phyloP scores from a whole-genome alignment of 805 yeast genomes.

The Wickerhamiella kurtzmanii region DNA sequence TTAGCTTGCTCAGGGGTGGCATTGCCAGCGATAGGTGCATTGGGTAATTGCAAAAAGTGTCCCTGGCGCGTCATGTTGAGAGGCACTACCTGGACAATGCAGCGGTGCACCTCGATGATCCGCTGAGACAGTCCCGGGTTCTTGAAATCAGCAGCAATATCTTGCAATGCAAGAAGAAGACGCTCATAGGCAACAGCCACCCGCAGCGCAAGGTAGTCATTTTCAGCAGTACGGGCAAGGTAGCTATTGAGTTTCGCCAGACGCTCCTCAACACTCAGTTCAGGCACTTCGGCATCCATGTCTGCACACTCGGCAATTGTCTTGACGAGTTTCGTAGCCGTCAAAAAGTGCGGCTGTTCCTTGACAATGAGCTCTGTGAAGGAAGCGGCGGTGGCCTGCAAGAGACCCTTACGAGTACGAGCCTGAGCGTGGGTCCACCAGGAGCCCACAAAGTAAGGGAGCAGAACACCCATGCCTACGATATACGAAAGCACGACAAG shows the following conservation, averaged over 20 bases:
- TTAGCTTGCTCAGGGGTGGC: conserved; percentile 4
- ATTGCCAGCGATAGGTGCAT: conserved; percentile 28
- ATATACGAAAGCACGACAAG: conserved; percentile 55
- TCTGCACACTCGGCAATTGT: conserved; percentile 61
- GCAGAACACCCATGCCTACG: conserved; percentile 54
- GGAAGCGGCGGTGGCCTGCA: conserved; percentile 66
- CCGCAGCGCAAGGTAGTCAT: conserved; percentile 35
- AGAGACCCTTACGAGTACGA: conserved; percentile 70
- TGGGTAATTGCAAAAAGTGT: conserved; percentile 72
- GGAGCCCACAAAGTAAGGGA: conserved; percentile 67
- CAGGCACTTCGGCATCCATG: conserved; percentile 33
- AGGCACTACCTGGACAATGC: conserved; percentile 62
- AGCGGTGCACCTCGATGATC: conserved; percentile 54
- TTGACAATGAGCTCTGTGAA: conserved; percentile 64
- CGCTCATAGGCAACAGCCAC: conserved; percentile 52
- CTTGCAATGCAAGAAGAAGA: conserved; percentile 58
- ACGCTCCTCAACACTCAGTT: conserved; percentile 35
- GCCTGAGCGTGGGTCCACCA: conserved; percentile 86
- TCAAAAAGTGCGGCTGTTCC: conserved; percentile 37
- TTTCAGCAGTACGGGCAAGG: conserved; percentile 36
- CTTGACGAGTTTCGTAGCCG: conserved; percentile 38
- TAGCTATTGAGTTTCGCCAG: conserved; percentile 42
- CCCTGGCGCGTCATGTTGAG: conserved; percentile 36
- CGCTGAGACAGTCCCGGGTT: conserved; percentile 48
- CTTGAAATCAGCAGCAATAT: conserved; percentile 71